Evolutionary conservation across 805 yeast genomes (phyloP), one percentile per base, ranked within the genome.

Genomic region (Ogataea methanolica): DNA sequence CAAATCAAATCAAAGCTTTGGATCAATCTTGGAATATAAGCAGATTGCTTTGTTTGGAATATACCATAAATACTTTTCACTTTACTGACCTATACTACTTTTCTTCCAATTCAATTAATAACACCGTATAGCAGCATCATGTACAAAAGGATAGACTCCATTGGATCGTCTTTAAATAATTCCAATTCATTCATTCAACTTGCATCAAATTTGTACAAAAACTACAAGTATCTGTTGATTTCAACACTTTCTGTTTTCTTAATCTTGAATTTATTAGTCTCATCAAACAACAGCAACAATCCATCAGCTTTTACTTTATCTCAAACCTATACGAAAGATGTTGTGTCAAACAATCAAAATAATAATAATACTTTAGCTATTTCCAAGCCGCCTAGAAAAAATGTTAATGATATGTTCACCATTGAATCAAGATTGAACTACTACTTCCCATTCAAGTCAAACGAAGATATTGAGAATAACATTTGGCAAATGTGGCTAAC

Each of bases 401-500:
- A 65, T 41, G 57, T 58, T 6, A 62, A 60, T 42, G 61, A 58
- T 41, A 51, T 63, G 57, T 55, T 55, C 36, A 52, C 66, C 0
- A 65, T 60, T 33, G 66, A 64, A 47, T 48, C 62, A 11, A 54
- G 69, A 46, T 46, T 65, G 21, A 48, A 54, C 2, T 59, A 53
- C 39, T 48, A 62, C 44, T 65, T 63, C 58, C 67, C 68, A 2
- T 65, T 57, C 50, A 57, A 57, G 17, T 36, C 48, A 11, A 43
- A 43, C 5, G 65, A 56, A 33, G 57, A 52, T 5, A 55, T 63
- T 40, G 69, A 65, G 51, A 53, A 52, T 40, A 58, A 62, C 43
- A 63, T 65, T 38, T 62, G 52, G 51, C 69, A 65, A 47, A 36
- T 65, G 8, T 64, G 68, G 68, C 47, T 42, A 7, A 52, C 49